Percentiles rank a stretch among this genome's conserved stretches.
Conservation (phyloP, 2,329 filamentous ascomycete species). For the Emergomyces pasteurianus region DNA sequence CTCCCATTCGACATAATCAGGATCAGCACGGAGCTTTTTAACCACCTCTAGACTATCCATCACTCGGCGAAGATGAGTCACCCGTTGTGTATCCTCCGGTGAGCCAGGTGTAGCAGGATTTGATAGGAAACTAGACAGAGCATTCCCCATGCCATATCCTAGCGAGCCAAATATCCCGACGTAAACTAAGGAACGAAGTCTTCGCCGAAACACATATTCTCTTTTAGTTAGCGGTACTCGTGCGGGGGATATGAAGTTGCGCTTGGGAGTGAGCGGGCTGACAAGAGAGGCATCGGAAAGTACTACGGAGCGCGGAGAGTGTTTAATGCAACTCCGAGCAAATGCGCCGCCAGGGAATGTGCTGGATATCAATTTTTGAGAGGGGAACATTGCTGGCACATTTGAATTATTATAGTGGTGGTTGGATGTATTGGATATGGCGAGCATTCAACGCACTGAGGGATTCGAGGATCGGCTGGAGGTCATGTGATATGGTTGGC, state of each 20-base stretch:
- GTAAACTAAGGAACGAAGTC: conserved; percentile 20
- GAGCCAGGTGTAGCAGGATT: conserved; percentile 20
- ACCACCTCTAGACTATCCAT: conserved; percentile 29
- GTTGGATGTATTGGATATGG: neutral
- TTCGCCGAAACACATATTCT: conserved; percentile 12
- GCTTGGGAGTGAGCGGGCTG: neutral
- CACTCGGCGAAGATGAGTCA: conserved; percentile 19
- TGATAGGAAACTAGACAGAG: conserved; percentile 14
- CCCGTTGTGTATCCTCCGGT: conserved; percentile 19
- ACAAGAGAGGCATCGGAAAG: neutral
- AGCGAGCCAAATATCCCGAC: conserved; percentile 22
- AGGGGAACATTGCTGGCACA: conserved; percentile 2
- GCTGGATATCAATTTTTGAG: neutral
- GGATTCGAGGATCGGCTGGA: neutral
- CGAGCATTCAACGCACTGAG: neutral
- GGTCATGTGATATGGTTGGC: neutral
- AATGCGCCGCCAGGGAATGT: neutral
- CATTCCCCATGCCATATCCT: conserved; percentile 19
- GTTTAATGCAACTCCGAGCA: neutral
- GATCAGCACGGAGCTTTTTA: conserved; percentile 25
- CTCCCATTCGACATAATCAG: conserved; percentile 28
- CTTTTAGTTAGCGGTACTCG: conserved; percentile 18
- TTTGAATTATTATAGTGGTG: neutral
- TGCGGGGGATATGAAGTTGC: conserved; percentile 9
- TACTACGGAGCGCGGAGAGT: neutral